These are phyloP conservation scores for Cyphellophora europaea DNA, from an alignment of 2,329 filamentous ascomycete species.

Conservation along the genomic window DNA sequence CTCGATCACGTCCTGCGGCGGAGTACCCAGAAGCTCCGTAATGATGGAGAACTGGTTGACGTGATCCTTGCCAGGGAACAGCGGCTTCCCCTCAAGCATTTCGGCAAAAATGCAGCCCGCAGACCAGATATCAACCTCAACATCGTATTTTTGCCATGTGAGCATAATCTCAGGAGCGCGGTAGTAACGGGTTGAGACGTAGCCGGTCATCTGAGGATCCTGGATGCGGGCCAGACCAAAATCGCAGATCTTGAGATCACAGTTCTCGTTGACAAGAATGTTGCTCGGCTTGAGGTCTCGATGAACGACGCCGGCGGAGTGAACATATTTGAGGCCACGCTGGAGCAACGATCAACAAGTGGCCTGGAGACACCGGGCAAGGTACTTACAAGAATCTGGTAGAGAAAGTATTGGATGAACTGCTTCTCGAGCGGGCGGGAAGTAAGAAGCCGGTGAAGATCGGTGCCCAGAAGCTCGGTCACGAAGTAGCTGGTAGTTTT, in stretches of 20 bases:
- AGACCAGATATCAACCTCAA: slow-evolving; percentile 99
- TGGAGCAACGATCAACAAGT: slow-evolving; percentile 29
- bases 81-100: slow-evolving; percentile 96
- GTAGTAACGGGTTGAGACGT: slow-evolving; percentile 98
- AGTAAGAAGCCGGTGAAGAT: slow-evolving; percentile 88
- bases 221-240: slow-evolving; percentile 96
- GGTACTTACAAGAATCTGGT: slow-evolving; percentile 81
- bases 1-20: slow-evolving; percentile 96
- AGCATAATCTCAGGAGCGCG: slow-evolving; percentile 99
- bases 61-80: slow-evolving; percentile 98
- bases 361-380: slow-evolving; percentile 1
- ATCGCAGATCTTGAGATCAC: slow-evolving; percentile 98
- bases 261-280: slow-evolving; percentile 99
- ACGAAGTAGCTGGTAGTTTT: slow-evolving; percentile 73
- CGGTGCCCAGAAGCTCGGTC: slow-evolving; percentile 92
- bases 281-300: slow-evolving; percentile 97
- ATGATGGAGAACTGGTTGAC: slow-evolving; percentile 99
- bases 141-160: slow-evolving; percentile 99
- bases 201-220: slow-evolving; percentile 98
- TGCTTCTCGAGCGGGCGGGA: slow-evolving; percentile 96
- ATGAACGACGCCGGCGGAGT: slow-evolving; percentile 95
- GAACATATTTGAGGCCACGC: slow-evolving; percentile 97
- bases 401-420: slow-evolving; percentile 99
- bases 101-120: slow-evolving; percentile 98
- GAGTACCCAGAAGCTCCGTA: slow-evolving; percentile 90